A percentile compares a stretch with the other conserved stretches of the same genome.
These are phyloP conservation scores for Fusarium sublunatum DNA, from an alignment of 2,329 filamentous ascomycete species.

Conservation along the genomic window DNA sequence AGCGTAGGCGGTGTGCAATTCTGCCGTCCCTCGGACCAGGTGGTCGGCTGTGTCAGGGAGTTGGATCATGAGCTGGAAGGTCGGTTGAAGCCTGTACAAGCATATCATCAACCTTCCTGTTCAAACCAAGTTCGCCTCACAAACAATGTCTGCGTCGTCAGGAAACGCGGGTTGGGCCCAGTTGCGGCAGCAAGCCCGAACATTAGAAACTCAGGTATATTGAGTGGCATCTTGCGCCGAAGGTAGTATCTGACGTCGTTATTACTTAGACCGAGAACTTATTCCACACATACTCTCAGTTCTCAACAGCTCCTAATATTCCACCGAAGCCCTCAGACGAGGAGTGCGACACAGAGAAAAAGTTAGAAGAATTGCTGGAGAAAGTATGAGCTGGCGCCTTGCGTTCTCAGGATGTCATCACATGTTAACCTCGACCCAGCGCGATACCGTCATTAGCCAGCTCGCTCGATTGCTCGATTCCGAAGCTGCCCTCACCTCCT, in stretches of 20 bases:
- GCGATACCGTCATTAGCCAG: slow-evolving; percentile 83
- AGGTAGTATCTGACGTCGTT: slow-evolving; percentile 37
- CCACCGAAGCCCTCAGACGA: slow-evolving; percentile 87
- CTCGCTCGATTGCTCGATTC: slow-evolving; percentile 92
- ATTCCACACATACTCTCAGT: slow-evolving; percentile 91
- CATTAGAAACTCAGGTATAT: slow-evolving; percentile 87
- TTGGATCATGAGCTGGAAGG: slow-evolving; percentile 31
- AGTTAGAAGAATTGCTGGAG: slow-evolving; percentile 85
- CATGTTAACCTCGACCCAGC: slow-evolving; percentile 61
- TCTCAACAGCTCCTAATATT: slow-evolving; percentile 81
- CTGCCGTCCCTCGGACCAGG: slow-evolving; percentile 43
- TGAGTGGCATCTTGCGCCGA: slow-evolving; percentile 31
- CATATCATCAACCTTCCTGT: slow-evolving; percentile 29
- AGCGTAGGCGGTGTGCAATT: slow-evolving; percentile 46
- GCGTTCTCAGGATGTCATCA: slow-evolving; percentile 1
- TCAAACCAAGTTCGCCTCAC: slow-evolving; percentile 6
- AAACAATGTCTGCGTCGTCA: slow-evolving; percentile 61
- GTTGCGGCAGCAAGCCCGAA: slow-evolving; percentile 89
- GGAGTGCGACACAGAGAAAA: slow-evolving; percentile 80
- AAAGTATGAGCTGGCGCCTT: slow-evolving; percentile 65
- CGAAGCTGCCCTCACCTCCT: slow-evolving; percentile 85
- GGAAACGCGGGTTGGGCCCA: slow-evolving; percentile 85
- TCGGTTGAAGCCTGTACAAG: slow-evolving; percentile 23
- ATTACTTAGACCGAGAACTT: slow-evolving; percentile 78
- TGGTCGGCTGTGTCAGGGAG: slow-evolving; percentile 43